phyloP scores from a whole-genome alignment of 441 rosid genomes.

The Aquilaria agallochum region DNA sequence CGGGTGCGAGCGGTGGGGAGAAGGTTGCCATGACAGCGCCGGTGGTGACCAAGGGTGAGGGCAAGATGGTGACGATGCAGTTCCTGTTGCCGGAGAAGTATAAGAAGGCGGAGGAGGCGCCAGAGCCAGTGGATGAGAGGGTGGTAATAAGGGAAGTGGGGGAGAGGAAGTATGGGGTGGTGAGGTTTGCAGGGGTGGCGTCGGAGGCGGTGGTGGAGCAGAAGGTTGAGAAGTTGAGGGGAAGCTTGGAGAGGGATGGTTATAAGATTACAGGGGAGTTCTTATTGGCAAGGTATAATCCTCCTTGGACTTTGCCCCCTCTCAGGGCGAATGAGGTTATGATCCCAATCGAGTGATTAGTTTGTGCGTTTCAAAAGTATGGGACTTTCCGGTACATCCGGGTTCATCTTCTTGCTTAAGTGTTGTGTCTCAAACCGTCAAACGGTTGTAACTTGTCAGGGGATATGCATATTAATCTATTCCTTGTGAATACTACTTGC shows the following conservation, averaged over 20 bases:
- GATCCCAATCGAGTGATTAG: conserved; percentile 67
- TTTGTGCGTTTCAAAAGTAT: too few species aligned
- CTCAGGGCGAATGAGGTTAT: conserved; percentile 78
- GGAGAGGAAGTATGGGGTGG: conserved; percentile 73
- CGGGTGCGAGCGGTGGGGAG: conserved; percentile 29
- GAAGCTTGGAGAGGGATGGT: conserved; percentile 75
- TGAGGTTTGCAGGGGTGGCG: conserved; percentile 65
- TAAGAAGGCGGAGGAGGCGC: conserved; percentile 73
- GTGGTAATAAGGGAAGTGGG: conserved; percentile 67
- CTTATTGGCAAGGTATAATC: conserved; percentile 79
- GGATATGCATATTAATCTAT: too few species aligned
- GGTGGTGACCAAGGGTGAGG: conserved; percentile 50
- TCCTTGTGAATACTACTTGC: too few species aligned
- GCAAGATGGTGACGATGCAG: conserved; percentile 78
- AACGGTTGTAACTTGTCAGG: too few species aligned
- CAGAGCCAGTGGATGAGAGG: conserved; percentile 79
- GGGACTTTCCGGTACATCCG: too few species aligned
- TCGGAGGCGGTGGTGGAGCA: conserved; percentile 57
- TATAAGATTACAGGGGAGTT: conserved; percentile 56
- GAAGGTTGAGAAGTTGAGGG: conserved; percentile 61
- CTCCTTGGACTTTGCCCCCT: conserved; percentile 81
- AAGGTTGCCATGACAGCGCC: conserved; percentile 88
- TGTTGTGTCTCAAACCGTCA: too few species aligned
- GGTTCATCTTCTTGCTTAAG: too few species aligned
- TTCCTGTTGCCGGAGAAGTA: conserved; percentile 75